A percentile compares a stretch with the other conserved stretches of the same genome.
phyloP scores from a whole-genome alignment of 768 basidiomycete species.

The Rhizopogon roseolus region DNA sequence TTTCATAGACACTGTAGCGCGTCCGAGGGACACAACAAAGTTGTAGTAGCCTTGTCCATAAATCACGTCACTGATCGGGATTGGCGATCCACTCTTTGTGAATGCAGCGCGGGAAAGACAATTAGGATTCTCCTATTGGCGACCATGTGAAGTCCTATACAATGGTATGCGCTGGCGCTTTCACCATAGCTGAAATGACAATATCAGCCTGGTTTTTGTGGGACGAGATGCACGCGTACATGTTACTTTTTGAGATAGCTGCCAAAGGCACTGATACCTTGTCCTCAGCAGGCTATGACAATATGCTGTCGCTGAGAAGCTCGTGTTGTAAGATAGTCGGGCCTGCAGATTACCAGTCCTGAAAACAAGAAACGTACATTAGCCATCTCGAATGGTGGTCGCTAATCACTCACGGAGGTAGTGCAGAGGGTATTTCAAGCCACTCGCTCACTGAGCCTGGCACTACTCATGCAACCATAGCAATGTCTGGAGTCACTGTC shows the following conservation, averaged over 20 bases:
- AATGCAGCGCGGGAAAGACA: slow-evolving; percentile 45
- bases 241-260: slow-evolving; percentile 62
- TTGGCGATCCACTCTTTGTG: slow-evolving; percentile 46
- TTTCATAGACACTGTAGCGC: slow-evolving; percentile 37
- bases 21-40: slow-evolving; percentile 34
- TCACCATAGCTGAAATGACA: slow-evolving; percentile 44
- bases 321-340: slow-evolving; percentile 20
- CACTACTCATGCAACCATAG: slow-evolving; percentile 21
- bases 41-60: slow-evolving; percentile 43
- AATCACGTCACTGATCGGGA: slow-evolving; percentile 38
- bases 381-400: not conserved
- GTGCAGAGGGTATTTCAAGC: slow-evolving; percentile 38
- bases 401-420: slow-evolving; percentile 28
- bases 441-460: slow-evolving; percentile 24
- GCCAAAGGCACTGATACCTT: slow-evolving; percentile 58
- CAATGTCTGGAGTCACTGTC: slow-evolving; percentile 23
- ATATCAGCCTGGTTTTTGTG: slow-evolving; percentile 7
- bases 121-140: slow-evolving; percentile 39
- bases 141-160: slow-evolving; percentile 45
- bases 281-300: slow-evolving; percentile 28
- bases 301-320: slow-evolving; percentile 27
- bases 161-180: slow-evolving; percentile 57
- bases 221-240: slow-evolving; percentile 30
- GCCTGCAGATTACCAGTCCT: slow-evolving; percentile 33
- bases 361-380: not conserved